Conservation (phyloP, 1,284 basidiomycete genomes). For the Microbotryum intermedium region DNA sequence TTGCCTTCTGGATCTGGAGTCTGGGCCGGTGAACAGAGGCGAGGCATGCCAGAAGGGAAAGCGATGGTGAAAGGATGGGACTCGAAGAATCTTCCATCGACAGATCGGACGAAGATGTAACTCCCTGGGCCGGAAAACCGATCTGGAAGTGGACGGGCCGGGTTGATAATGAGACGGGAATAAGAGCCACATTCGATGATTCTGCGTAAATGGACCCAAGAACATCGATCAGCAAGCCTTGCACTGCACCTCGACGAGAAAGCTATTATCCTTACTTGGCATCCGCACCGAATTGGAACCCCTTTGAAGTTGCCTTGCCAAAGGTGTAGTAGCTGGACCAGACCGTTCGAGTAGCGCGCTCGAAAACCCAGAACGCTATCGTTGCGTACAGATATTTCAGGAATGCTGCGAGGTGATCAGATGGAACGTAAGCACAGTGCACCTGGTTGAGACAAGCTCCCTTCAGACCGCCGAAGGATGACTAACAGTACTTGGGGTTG, state of each 20-base stretch:
- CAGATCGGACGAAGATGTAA: conserved; percentile 19
- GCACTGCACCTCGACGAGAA: no score
- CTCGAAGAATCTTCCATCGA: conserved; percentile 3
- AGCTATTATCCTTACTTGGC: no score
- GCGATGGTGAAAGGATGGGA: conserved; percentile 23
- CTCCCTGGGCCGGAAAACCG: conserved; percentile 12
- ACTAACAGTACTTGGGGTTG: conserved; percentile 16
- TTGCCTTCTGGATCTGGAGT: no score
- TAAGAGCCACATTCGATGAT: background rate
- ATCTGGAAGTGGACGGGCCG: conserved; percentile 1
- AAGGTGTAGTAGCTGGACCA: conserved; percentile 20
- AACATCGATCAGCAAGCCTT: no score
- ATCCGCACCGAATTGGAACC: no score
- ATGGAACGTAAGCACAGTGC: no score
- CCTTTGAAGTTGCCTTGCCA: no score
- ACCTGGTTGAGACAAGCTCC: no score
- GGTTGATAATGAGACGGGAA: conserved; percentile 6
- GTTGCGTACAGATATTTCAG: conserved; percentile 33
- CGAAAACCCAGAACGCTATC: conserved; percentile 20
- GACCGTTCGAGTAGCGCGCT: conserved; percentile 19
- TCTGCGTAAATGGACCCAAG: no score
- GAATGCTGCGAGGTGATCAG: conserved; percentile 28
- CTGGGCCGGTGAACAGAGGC: no score
- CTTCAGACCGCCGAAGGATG: conserved; percentile 11
- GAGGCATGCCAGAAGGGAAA: conserved; percentile 8